phyloP scores from a whole-genome alignment of 768 basidiomycete species.

The Rhizopogon vesiculosus region DNA sequence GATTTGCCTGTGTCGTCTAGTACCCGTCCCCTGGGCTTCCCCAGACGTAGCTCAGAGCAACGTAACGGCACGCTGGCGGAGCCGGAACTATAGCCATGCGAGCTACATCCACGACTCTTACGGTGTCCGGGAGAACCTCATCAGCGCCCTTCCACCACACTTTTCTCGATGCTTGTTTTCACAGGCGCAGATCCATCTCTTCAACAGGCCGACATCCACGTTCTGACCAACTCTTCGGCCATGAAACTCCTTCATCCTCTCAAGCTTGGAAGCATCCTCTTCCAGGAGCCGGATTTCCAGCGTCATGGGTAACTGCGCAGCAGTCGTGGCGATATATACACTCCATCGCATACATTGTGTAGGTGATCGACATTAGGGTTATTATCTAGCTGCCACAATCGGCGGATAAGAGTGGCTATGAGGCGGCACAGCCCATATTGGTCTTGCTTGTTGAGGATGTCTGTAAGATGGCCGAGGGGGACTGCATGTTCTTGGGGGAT shows the following conservation, averaged over 20 bases:
- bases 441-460: neutral
- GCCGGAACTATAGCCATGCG: neutral
- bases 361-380: neutral
- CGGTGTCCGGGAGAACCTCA: neutral
- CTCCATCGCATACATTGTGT: neutral
- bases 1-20: constrained; percentile 1
- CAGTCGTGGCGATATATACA: too few species aligned
- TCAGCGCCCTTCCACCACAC: neutral
- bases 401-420: neutral
- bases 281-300: neutral
- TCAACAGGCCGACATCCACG: neutral
- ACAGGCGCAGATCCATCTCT: neutral
- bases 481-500: neutral
- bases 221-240: neutral
- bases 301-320: neutral
- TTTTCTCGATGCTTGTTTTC: neutral
- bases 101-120: neutral
- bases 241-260: neutral
- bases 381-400: neutral
- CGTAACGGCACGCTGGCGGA: neutral
- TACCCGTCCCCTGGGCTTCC: neutral
- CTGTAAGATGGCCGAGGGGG: neutral
- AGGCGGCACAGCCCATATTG: neutral
- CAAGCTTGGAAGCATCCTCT: neutral
- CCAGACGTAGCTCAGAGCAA: constrained; percentile 3